Evolutionary conservation across 2,329 filamentous ascomycete species (phyloP).

Genomic region (Arthrobotrys entomopaga): DNA sequence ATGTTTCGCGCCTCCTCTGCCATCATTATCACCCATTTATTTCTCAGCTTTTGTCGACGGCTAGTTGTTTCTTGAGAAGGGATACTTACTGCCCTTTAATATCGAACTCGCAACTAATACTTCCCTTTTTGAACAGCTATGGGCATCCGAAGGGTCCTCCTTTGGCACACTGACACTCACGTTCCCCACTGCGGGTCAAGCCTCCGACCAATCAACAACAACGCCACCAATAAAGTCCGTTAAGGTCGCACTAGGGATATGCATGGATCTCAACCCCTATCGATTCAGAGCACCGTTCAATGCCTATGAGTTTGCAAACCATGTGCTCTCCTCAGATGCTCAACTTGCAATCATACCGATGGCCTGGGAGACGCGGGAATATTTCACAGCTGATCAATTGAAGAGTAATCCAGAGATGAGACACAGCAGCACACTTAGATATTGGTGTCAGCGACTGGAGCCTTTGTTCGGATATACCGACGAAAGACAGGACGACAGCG

Average conservation of each 20-base stretch:
- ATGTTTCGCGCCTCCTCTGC: no score
- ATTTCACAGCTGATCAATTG: slow-evolving; percentile 62
- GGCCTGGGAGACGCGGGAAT: slow-evolving; percentile 76
- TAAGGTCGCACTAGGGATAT: slow-evolving; percentile 52
- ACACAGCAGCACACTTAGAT: slow-evolving; percentile 71
- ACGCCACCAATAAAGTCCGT: slow-evolving; percentile 23
- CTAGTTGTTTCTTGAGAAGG: no score
- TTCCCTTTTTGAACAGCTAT: slow-evolving; percentile 55
- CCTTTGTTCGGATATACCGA: slow-evolving; percentile 69
- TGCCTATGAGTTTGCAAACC: slow-evolving; percentile 67
- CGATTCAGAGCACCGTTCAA: slow-evolving; percentile 66
- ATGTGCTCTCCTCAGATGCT: slow-evolving; percentile 69
- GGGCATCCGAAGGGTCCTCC: slow-evolving; percentile 62
- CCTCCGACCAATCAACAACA: slow-evolving; percentile 42
- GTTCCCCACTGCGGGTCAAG: slow-evolving; percentile 61
- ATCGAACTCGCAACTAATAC: background rate
- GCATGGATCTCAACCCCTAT: slow-evolving; percentile 70
- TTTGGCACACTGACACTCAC: slow-evolving; percentile 62
- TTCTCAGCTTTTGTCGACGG: no score
- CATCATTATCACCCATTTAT: no score
- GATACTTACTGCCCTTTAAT: no score
- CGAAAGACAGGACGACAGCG: slow-evolving; percentile 59
- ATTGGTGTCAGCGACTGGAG: slow-evolving; percentile 78
- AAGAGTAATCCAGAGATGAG: slow-evolving; percentile 1
- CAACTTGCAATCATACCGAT: slow-evolving; percentile 77